Evolutionary conservation across 148 eudicot genomes (phyloP), one percentile per base, ranked within the genome.

Genomic region (Rhododendron williamsianum): DNA sequence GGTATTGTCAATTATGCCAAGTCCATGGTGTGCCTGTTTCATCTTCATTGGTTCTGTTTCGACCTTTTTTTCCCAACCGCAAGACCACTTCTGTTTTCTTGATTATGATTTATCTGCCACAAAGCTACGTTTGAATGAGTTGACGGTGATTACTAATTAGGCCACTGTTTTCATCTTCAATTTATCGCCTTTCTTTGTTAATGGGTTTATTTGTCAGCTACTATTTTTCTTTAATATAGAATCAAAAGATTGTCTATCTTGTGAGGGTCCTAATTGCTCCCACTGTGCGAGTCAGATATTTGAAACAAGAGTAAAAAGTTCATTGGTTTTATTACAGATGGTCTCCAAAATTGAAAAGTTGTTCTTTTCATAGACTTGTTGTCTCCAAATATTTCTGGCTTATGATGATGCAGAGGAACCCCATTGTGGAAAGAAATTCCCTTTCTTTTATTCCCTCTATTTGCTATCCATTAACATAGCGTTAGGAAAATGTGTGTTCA

Each of bases 111-210:
- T 88, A 71, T 82, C 72, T 71, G 76, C 74, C 48, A 30, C 41
- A 63, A 58, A 85, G 71, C 87, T 67, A 80, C 78, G 54, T 83
- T 27, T 85, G 73, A 80, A 43, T 83, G 78, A 83, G 83, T 67
- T 86, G 67, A 63, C 41, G 43, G 69, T 80, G 36, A 54, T 3
- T 3, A 54, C 60, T 54, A 54, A 79, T 51, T 77, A 67, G 69
- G 35, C 67, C 85, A 51, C 69, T 73, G 71, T 86, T 77, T 81
- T 69, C 43, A 63, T 81, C 49, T 81, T 46, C 38, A 51, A 52
- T 83, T 82, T 30, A 83, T 76, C 13, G 63, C 18, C 54, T 2
- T 2, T 81, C 30, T 54, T 79, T 74, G 48, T 83, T 18, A n/a
- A 30, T 13, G 52, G 49, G 23, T 73, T 36, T 9, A 19, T 43